Evolutionary conservation across 1,139 yeast genomes (phyloP).

Genomic region (Saccharomyces uvarum): DNA sequence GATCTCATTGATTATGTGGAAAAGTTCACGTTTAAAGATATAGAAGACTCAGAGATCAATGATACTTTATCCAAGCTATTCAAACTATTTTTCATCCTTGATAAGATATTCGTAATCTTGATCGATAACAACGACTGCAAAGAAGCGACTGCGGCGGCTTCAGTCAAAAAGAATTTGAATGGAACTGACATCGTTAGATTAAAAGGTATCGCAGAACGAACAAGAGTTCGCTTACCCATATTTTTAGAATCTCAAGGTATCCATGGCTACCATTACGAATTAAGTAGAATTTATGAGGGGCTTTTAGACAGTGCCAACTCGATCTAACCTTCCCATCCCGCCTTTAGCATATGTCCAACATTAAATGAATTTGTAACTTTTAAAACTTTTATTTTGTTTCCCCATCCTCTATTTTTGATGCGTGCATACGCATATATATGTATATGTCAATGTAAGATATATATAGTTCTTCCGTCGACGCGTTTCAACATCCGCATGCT

Average conservation of each 20-base stretch:
- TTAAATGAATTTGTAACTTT: neutral
- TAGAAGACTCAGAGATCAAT: constrained; percentile 14
- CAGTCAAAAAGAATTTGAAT: constrained; percentile 28
- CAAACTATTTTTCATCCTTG: constrained; percentile 38
- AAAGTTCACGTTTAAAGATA: constrained; percentile 35
- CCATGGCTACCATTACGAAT: constrained; percentile 33
- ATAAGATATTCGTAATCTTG: constrained; percentile 38
- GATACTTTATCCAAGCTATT: constrained; percentile 32
- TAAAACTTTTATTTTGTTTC: neutral
- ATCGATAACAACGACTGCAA: constrained; percentile 33
- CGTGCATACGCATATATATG: neutral
- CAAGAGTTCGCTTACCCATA: constrained; percentile 36
- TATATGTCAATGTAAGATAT: neutral
- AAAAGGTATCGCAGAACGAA: constrained; percentile 41
- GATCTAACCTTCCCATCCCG: constrained; percentile 28
- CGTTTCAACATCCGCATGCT: neutral
- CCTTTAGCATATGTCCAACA: neutral
- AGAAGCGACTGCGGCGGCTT: constrained; percentile 7
- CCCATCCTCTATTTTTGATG: neutral
- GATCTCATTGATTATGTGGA: constrained; percentile 57
- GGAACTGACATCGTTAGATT: constrained; percentile 44
- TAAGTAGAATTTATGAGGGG: constrained; percentile 32
- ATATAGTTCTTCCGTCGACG: neutral
- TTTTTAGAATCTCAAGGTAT: constrained; percentile 25
- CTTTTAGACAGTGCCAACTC: constrained; percentile 22